These are phyloP conservation scores for Colletotrichum sp. DNA, from an alignment of 2,329 filamentous ascomycete species.

Conservation along the genomic window DNA sequence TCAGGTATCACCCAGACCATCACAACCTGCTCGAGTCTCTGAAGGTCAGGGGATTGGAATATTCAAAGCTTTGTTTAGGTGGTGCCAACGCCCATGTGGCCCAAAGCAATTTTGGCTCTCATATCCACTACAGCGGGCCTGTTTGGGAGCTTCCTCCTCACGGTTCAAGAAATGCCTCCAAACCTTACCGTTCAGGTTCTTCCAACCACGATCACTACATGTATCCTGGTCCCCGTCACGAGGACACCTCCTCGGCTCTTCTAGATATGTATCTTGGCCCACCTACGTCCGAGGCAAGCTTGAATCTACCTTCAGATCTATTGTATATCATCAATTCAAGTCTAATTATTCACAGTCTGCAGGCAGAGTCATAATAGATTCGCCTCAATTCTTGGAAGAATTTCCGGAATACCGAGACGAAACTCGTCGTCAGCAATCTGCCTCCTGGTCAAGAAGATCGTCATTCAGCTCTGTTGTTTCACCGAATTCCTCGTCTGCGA, in stretches of 20 bases:
- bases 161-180: too few relatives aligned
- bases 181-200: too few relatives aligned
- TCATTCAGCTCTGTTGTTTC: too few relatives aligned
- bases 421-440: not conserved
- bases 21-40: not conserved
- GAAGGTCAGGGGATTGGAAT: not conserved
- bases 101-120: not conserved
- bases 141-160: not conserved
- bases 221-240: too few relatives aligned
- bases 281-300: not conserved
- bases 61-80: not conserved
- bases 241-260: not conserved
- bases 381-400: not conserved
- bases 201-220: too few relatives aligned
- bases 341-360: not conserved
- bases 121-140: not conserved
- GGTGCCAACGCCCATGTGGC: rapidly evolving
- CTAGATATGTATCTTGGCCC: not conserved
- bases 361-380: not conserved
- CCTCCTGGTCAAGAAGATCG: not conserved
- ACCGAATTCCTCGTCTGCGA: too few relatives aligned
- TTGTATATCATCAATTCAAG: not conserved
- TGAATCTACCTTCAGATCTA: not conserved
- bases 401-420: not conserved
- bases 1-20: not conserved